Evolutionary conservation across 768 basidiomycete genomes (phyloP), one percentile per base, ranked within the genome.

Genomic region (Russula virescens): DNA sequence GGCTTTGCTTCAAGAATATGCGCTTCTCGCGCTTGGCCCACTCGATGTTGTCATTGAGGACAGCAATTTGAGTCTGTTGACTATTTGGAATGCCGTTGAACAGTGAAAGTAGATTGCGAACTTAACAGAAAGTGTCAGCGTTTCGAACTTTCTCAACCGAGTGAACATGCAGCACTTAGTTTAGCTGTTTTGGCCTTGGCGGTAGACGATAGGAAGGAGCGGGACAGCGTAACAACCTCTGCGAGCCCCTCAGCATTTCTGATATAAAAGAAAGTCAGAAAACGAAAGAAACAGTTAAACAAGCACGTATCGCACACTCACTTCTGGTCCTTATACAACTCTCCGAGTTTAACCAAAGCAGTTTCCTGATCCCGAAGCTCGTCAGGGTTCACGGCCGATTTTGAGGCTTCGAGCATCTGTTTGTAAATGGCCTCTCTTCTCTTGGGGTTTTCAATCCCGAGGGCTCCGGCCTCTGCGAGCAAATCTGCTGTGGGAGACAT

Each of bases 161-260:
- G 19, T 25, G 51, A 11, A 4, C 34, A 45, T 62, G 28, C 74
- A 87, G 68, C 65, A 94, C 94, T 96, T 66, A 98, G 84, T 76
- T 96, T 96, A 3, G 94, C 94, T 0, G 96, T 97, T 75, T 98
- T 97, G 1, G 94, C 95, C 75, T 98, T 98, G 18, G 95, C 95
- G 0, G 93, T 91, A n/a, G 89, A 88, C 0, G 91, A 87, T 83
- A 96, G 91, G 78, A 95, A 94, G 13, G 74, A 70, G 0, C 94
- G 79, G 0, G 91, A 93, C 28, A 88, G 79, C 0, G 85, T 89
- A 59, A 97, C 91, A 42, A 96, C 86, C 58, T 93, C 83, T 11
- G 94, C 91, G 2, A 98, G 80, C 19, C 89, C 90, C 64, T 86
- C 74, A 21, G 91, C 86, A 77, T 98, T 89, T 70, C 94, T 97